Conservation (phyloP, 2,329 filamentous ascomycete species). For the Alternaria rosae region DNA sequence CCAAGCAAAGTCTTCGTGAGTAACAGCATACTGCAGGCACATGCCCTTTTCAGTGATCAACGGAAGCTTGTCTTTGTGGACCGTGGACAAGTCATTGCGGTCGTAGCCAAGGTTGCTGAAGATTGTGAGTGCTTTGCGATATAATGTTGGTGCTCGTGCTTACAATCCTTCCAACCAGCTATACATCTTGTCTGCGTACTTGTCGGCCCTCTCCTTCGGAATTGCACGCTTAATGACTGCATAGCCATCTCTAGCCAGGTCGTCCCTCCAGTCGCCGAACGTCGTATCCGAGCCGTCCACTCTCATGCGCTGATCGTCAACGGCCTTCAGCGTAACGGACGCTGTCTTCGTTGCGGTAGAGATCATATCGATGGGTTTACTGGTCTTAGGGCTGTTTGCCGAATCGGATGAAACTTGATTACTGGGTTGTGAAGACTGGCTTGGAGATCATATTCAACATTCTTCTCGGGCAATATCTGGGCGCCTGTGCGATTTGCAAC, state of each 20-base stretch:
- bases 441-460: not conserved
- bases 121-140: not conserved
- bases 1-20: constrained; percentile 55
- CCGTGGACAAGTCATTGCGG: constrained; percentile 29
- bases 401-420: not conserved
- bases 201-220: constrained; percentile 50
- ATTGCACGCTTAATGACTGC: constrained; percentile 58
- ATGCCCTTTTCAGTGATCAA: constrained; percentile 31
- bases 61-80: constrained; percentile 29
- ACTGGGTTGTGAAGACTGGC: not conserved
- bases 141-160: constrained; percentile 1
- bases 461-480: not conserved
- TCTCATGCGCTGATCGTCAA: constrained; percentile 14
- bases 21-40: constrained; percentile 43
- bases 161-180: constrained; percentile 46
- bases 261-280: constrained; percentile 47
- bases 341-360: constrained; percentile 20
- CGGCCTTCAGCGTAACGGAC: constrained; percentile 16
- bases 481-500: not conserved
- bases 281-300: constrained; percentile 28
- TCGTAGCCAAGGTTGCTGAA: constrained; percentile 29
- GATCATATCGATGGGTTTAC: constrained; percentile 15
- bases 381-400: not conserved
- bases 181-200: constrained; percentile 42
- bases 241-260: constrained; percentile 20